These are phyloP conservation scores for Nitzschia putrida DNA, from an alignment of 108 stramenopile genomes.

Conservation along the genomic window DNA sequence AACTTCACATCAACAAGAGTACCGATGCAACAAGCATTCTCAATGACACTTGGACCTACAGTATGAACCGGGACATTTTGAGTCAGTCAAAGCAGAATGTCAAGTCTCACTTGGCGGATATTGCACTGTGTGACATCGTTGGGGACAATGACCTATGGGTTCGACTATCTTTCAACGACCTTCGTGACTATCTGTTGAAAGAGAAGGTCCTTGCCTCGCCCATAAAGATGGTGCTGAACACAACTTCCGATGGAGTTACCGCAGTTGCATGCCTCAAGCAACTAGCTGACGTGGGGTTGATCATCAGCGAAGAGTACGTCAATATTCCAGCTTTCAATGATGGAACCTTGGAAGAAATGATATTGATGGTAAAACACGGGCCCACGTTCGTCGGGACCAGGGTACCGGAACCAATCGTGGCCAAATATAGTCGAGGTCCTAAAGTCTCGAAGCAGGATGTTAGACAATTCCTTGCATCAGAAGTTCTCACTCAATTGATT, in stretches of 20 bases:
- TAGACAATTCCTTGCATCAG: slow-evolving; percentile 28
- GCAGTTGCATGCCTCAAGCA: slow-evolving; percentile 47
- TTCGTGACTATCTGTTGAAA: neutral
- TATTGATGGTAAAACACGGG: neutral
- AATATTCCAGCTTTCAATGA: neutral
- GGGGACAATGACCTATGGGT: slow-evolving; percentile 1
- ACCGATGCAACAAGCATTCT: neutral
- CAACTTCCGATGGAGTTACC: slow-evolving; percentile 15
- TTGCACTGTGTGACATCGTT: slow-evolving; percentile 24
- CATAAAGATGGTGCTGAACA: too few relatives aligned
- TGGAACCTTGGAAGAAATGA: neutral
- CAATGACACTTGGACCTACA: neutral
- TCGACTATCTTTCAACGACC: neutral
- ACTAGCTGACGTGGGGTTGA: slow-evolving; percentile 38
- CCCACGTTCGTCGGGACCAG: neutral
- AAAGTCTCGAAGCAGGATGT: slow-evolving; percentile 12
- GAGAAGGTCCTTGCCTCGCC: neutral
- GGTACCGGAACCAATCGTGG: neutral
- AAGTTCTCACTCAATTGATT: slow-evolving; percentile 22
- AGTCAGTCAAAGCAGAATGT: slow-evolving; percentile 19
- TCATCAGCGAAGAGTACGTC: slow-evolving; percentile 31
- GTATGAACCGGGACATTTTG: slow-evolving; percentile 29
- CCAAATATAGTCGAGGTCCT: slow-evolving; percentile 15
- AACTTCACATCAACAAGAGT: neutral
- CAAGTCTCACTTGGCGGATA: slow-evolving; percentile 32